Evolutionary conservation across 345 rosid species (phyloP), one percentile per base, ranked within the genome.

Genomic region (Gossypium rotundifolium): DNA sequence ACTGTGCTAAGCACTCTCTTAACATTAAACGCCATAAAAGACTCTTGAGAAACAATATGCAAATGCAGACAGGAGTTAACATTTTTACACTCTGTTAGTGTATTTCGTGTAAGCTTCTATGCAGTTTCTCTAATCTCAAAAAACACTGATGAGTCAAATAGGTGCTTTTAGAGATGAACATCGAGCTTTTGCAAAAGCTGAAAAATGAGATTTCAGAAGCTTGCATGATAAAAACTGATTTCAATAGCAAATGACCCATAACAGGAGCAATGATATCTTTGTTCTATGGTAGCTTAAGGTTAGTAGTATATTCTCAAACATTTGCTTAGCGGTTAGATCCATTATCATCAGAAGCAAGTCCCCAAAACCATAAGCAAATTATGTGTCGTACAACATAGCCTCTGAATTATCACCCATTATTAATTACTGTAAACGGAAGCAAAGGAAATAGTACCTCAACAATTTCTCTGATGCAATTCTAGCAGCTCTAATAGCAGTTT

Each of bases 391-490:
- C 57, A 27, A 69, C 22, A 58, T 22, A 58, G 63, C 63, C 63
- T 58, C 63, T 58, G 33, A 58, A 12, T 11, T 58, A 58, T 58
- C 14, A 58, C 33, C 8, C 3, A 11, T 11, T 58, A 23, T 25
- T 58, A 11, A 58, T 57, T 58, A 23, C 33, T 23, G 25, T 12
- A 20, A 11, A 38, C 20, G 0, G 70, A 64, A 70, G 48, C 33
- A 45, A 48, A 48, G 74, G 49, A 54, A 53, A 70, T 23, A 59
- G 8, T 83, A 93, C 99, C 96, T 78, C 84, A 93, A 74, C 79
- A 91, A 82, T 83, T 96, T 93, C 84, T 89, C 96, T 29, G 98
- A 89, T 71, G 91, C 98, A 67, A 82, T 66, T 86, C 92, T 90
- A 46, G 98, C 98, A 46, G 94, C 90, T 77, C 72, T 84, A 25